Conservation (phyloP, 495 filamentous ascomycete species). For the Penicillium fimorum region DNA sequence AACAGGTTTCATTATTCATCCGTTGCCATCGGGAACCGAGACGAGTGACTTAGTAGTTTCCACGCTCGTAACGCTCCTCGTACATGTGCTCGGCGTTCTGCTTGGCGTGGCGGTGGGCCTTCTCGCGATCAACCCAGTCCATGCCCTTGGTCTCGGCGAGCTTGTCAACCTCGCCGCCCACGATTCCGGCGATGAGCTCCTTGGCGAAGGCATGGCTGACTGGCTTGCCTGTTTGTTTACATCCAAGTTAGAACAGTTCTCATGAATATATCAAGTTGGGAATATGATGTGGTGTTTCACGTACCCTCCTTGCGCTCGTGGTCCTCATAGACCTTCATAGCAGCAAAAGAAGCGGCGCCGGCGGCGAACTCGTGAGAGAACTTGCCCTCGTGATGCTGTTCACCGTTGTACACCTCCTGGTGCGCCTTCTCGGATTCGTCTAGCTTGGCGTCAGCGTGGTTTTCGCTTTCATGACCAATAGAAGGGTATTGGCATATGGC, state of each 20-base stretch:
- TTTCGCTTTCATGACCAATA: constrained; percentile 1
- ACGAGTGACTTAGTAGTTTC: constrained; percentile 32
- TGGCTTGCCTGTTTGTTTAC: constrained; percentile 54
- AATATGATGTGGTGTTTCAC: constrained; percentile 7
- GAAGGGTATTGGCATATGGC: neutral
- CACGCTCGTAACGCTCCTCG: constrained; percentile 54
- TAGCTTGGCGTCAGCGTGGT: constrained; percentile 19
- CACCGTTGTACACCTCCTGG: constrained; percentile 56
- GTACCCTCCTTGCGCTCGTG: constrained; percentile 68
- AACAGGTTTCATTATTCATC: constrained; percentile 13
- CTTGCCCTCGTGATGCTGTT: constrained; percentile 54
- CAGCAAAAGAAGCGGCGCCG: constrained; percentile 75
- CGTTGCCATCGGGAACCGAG: neutral
- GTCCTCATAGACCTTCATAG: constrained; percentile 78
- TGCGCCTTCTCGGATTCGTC: constrained; percentile 55
- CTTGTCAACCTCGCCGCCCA: constrained; percentile 74
- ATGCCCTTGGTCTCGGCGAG: constrained; percentile 76
- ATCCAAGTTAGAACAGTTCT: neutral
- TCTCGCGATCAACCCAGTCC: constrained; percentile 65
- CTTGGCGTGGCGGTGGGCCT: constrained; percentile 67
- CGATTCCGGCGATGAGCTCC: constrained; percentile 68
- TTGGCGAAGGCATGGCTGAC: constrained; percentile 75
- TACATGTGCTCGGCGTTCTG: constrained; percentile 64
- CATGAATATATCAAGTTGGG: neutral
- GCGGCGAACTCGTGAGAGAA: constrained; percentile 72